Base-by-base conservation (phyloP, 352 stramenopile genomes). In the Phytopythium boreale region DNA sequence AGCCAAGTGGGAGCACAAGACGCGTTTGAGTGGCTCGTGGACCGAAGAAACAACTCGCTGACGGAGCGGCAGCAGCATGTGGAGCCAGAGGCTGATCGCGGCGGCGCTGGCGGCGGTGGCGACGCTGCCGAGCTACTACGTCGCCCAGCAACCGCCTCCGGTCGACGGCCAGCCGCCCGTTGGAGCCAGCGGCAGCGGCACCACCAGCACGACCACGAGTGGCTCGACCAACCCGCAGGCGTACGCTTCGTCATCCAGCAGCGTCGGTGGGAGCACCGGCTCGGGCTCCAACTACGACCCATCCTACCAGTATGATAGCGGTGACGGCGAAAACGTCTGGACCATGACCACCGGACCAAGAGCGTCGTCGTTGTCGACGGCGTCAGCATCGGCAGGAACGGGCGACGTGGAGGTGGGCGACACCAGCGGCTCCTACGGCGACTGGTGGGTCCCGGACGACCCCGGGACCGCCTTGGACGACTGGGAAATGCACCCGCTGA, bases 401-500 rank as follows among this genome's bases (percentile, higher is more conserved):
- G 46, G 22, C 22, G 46, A 53, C 12, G 52, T 47, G 19, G 50
- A 56, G 36, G 50, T 56, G 6, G 52, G 52, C 34, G 52, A 59
- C 31, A 15, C 52, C 31, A 47, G 52, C 20, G 31, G 34, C 31
- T 59, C 52, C 9, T 34, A 22, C 34, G 47, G 47, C n/a, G 52
- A 59, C 27, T 59, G 27, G 52, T 59, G 31, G 31, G 24, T 59
- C 31, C 31, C 52, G 11, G 52, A 59, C 31, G 31, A 19, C 31
- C 31, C 31, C 8, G 31, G 24, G n/a, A 10, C 5, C 9, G 7
- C n/a, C 31, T 46, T 34, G 27, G 19, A 27, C 31, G 34, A 22
- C 19, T 61, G 56, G 56, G 39, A 51, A 37, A 61, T 37, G 27
- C 36, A 17, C 0, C 56, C 56, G 22, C 56, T 61, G 26, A 61